Evolutionary conservation across 345 rosid species (phyloP).

Genomic region (Hevea brasiliensis): DNA sequence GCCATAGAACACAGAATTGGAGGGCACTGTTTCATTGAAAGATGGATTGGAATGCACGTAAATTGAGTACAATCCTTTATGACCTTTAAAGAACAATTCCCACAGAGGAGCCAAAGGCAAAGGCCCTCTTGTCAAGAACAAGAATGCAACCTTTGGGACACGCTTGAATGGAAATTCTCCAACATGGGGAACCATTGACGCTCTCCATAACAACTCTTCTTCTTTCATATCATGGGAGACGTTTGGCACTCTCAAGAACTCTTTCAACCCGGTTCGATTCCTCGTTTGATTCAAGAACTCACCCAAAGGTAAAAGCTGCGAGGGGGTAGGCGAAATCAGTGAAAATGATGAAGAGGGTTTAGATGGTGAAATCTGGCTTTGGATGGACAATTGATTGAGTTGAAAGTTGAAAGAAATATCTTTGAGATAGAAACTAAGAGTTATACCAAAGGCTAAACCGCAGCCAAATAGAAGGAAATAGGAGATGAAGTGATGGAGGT

Average conservation of each 20-base stretch:
- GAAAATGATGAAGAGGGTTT: no score
- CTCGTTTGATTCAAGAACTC: no score
- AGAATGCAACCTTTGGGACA: no score
- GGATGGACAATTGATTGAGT: no score
- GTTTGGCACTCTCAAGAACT: no score
- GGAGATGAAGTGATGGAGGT: constrained; percentile 30
- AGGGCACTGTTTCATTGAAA: constrained; percentile 12
- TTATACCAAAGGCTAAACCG: constrained; percentile 57
- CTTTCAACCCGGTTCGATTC: no score
- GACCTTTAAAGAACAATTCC: constrained; percentile 26
- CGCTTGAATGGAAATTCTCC: background rate
- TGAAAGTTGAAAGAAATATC: constrained; percentile 39
- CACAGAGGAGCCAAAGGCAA: constrained; percentile 12
- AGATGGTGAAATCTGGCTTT: no score
- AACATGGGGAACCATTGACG: constrained; percentile 25
- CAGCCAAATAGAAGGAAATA: constrained; percentile 48
- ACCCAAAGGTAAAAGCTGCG: background rate
- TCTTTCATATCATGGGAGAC: constrained; percentile 20
- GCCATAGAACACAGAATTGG: constrained; percentile 16
- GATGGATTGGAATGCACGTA: constrained; percentile 21
- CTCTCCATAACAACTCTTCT: constrained; percentile 9
- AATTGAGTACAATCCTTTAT: constrained; percentile 18
- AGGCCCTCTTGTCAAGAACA: constrained; percentile 13
- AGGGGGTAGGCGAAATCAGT: constrained; percentile 7
- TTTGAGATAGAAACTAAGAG: constrained; percentile 49